Evolutionary conservation across 129 eudicot genomes (phyloP).

Genomic region (Scalesia atractyloides): DNA sequence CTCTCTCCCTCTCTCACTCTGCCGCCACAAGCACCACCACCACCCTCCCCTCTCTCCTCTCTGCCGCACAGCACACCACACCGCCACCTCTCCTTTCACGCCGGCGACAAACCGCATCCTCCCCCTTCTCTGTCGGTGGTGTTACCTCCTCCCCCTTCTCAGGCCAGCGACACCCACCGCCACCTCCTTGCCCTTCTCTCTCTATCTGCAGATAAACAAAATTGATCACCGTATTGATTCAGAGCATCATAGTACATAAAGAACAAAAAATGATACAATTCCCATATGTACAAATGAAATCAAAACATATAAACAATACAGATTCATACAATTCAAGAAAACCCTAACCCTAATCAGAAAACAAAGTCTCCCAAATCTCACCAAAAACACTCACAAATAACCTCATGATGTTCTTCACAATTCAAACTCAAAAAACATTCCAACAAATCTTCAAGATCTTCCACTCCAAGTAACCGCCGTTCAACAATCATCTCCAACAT

Average conservation of each 20-base stretch:
- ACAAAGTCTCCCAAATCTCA: slow-evolving; percentile 78
- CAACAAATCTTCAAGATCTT: slow-evolving; percentile 64
- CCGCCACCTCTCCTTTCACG: too few species aligned
- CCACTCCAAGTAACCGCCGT: slow-evolving; percentile 55
- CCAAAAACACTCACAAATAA: slow-evolving; percentile 64
- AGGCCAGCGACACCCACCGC: too few species aligned
- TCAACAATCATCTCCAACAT: slow-evolving; percentile 95
- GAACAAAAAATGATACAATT: too few species aligned
- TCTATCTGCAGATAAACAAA: neutral
- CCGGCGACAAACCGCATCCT: too few species aligned
- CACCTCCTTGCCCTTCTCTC: too few species aligned
- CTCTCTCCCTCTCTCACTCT: too few species aligned
- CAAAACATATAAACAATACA: neutral
- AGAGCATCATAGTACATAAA: neutral
- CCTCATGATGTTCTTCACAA: slow-evolving; percentile 58
- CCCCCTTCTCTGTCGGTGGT: too few species aligned
- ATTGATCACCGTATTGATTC: slow-evolving; percentile 5
- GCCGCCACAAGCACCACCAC: too few species aligned
- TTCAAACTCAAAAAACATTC: slow-evolving; percentile 63
- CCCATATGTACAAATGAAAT: neutral
- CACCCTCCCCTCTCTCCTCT: too few species aligned
- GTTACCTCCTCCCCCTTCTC: too few species aligned
- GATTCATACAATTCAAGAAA: neutral
- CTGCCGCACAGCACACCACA: too few species aligned
- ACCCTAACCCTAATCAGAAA: slow-evolving; percentile 33